Evolutionary conservation across 306 rosid species (phyloP).

Genomic region (Cyclanthera cordifolia): DNA sequence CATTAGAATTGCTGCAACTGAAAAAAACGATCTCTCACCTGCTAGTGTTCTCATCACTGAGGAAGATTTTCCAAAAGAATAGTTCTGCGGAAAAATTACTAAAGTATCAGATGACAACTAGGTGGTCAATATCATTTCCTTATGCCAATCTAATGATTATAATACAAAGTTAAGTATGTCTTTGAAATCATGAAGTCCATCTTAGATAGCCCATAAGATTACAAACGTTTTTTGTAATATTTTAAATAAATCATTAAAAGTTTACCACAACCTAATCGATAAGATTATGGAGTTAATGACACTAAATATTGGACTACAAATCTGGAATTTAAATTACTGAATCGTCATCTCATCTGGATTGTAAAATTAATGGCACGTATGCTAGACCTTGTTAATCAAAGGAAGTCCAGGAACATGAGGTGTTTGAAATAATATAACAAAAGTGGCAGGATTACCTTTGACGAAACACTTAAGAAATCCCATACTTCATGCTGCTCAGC

Average conservation of each 20-base stretch:
- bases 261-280: background rate
- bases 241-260: background rate
- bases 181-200: background rate
- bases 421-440: background rate
- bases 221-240: background rate
- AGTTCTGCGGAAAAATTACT: constrained; percentile 37
- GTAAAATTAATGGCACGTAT: background rate
- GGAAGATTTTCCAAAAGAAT: constrained; percentile 80
- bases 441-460: constrained; percentile 43
- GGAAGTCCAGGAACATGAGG: background rate
- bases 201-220: background rate
- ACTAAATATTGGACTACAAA: background rate
- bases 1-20: constrained; percentile 2
- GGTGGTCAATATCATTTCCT: background rate
- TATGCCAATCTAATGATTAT: background rate
- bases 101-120: constrained; percentile 19
- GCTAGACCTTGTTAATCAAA: background rate
- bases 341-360: background rate
- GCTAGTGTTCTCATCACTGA: constrained; percentile 94
- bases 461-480: constrained; percentile 86
- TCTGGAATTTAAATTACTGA: background rate
- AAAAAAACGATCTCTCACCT: constrained; percentile 42
- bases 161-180: background rate
- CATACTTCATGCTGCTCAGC: constrained; percentile 94
- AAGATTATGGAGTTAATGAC: background rate